Evolutionary conservation across 441 rosid genomes (phyloP), one percentile per base, ranked within the genome.

Genomic region (Croton setiger): DNA sequence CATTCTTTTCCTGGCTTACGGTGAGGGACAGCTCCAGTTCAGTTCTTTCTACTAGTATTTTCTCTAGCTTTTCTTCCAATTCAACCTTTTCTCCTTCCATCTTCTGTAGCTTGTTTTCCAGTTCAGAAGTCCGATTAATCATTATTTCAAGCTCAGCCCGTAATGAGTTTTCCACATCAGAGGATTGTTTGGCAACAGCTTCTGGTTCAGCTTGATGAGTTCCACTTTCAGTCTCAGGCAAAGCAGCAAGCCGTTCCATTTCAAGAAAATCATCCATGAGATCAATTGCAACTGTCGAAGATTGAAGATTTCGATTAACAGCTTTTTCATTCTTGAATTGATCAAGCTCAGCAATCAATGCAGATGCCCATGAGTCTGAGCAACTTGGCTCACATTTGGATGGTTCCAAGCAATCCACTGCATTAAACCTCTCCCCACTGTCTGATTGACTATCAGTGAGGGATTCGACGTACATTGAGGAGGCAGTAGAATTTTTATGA

Each of bases 241-340:
- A 72, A 27, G 92, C 91, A 64, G 89, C 97, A 75, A 94, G 91
- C 54, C 81, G 81, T 75, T 95, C 99, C 98, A 95, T 92, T 79
- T 95, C 99, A 67, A 95, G 96, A 76, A 95, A 95, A 83, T 92
- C 98, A 76, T 90, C 97, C 97, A 92, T 90, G 72, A 92, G 86
- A 82, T 85, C 89, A 70, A 89, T 80, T 70, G 85, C 85, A 72
- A 81, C 43, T 23, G 85, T 59, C 17, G 83, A 79, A 43, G 80
- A 49, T 6, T 84, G 71, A 37, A 82, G 67, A 73, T 76, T 80
- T 65, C 83, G 70, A 68, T 73, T 62, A 69, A 74, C 66, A 60
- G 69, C 61, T 64, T 88, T 88, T 15, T 78, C 91, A 43, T 82
- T 79, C 74, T 79, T 85, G 66, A 82, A 79, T 66, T 80, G 87